A percentile compares a stretch with the other conserved stretches of the same genome.
Evolutionary conservation across 2,329 filamentous ascomycete genomes (phyloP).

Genomic region (Aspergillus sp.): DNA sequence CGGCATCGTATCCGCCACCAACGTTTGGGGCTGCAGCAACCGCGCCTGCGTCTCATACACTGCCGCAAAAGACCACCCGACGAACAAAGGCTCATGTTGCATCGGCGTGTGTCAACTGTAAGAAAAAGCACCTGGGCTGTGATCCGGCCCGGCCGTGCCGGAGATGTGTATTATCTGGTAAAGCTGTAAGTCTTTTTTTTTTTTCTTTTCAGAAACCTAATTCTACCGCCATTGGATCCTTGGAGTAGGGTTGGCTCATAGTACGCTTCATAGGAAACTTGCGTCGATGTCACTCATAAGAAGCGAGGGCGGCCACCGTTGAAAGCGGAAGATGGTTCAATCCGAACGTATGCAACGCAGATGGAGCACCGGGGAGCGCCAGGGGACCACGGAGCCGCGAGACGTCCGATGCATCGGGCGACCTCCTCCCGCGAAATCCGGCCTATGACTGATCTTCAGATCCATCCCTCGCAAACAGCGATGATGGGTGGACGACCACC

Average conservation of each 20-base stretch:
- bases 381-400: constrained; percentile 25
- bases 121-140: constrained; percentile 49
- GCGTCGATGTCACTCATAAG: constrained; percentile 49
- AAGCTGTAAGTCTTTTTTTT: constrained; percentile 39
- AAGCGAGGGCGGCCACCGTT: constrained; percentile 47
- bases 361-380: constrained; percentile 26
- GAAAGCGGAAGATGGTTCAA: constrained; percentile 42
- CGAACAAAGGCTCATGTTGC: constrained; percentile 50
- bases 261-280: constrained; percentile 34
- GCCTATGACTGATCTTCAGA: constrained; percentile 40
- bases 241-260: not conserved
- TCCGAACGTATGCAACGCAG: constrained; percentile 31
- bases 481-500: constrained; percentile 20
- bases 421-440: constrained; percentile 41
- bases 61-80: constrained; percentile 41
- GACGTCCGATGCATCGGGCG: constrained; percentile 32
- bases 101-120: constrained; percentile 51
- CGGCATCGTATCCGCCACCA: constrained; percentile 27
- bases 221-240: not conserved
- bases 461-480: constrained; percentile 20
- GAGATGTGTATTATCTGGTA: constrained; percentile 47
- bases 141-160: constrained; percentile 47
- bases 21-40: constrained; percentile 23
- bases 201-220: not conserved
- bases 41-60: constrained; percentile 23